Evolutionary conservation across 768 basidiomycete species (phyloP), one percentile per base, ranked within the genome.

Genomic region (Candolleomyces aberdarensis): DNA sequence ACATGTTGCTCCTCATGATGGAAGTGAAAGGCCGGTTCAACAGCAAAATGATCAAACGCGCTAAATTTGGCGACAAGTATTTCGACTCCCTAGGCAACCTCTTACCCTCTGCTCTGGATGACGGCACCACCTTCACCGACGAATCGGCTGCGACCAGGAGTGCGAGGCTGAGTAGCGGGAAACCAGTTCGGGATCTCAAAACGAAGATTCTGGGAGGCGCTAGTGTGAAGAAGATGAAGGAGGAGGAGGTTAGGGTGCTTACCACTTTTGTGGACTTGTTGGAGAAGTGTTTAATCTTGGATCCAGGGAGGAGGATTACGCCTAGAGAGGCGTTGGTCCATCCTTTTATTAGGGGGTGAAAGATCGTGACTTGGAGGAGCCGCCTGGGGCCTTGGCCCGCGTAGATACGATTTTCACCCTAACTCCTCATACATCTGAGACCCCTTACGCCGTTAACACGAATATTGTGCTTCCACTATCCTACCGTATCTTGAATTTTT

Each of bases 1-100:
- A 98, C 69, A 98, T 98, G 96, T 79, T 98, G 19, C 80, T 94
- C 58, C 85, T 92, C 59, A 97, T 98, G 91, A 98, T 98, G 95
- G 96, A 98, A 72, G 80, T 97, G 60, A 96, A 93, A 73, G 96
- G 97, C 40, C 83, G 94, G 53, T 92, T 98, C 77, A 96, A 94
- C 69, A 81, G 85, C 64, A 94, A 94, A 75, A 87, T 94, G 86
- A 90, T 98, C 73, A 97, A 96, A 77, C 94, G 90, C 70, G 92
- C 92, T 0, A 89, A 90, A 70, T 98, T 98, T 74, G 93, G 92
- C 1, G 89, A 93, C 54, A 75, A 90, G 66, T 96, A 95, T 69
- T 99, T 98, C 65, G 96, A 98, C 68, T 95, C 97, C 54, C 87
- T 91, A 80, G 88, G 91, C 53, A 90, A 85, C 31, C 22, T 55